phyloP scores from a whole-genome alignment of 2,329 filamentous ascomycete genomes.

The Raffaelea ambrosiae region DNA sequence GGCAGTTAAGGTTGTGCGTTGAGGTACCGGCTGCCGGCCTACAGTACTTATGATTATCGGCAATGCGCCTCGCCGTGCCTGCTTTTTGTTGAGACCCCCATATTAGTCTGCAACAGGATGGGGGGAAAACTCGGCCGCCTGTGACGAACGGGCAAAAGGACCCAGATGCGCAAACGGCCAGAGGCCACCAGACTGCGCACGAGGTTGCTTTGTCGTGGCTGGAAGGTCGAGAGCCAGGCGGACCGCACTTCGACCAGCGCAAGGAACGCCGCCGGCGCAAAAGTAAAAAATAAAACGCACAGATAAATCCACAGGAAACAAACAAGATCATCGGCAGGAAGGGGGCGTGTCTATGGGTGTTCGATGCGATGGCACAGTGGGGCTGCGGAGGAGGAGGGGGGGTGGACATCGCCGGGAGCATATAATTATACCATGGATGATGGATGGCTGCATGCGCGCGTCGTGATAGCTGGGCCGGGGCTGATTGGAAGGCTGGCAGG shows the following conservation, averaged over 20 bases:
- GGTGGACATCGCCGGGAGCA: neutral
- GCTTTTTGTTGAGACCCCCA: no score
- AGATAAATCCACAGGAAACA: no score
- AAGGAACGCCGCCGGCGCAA: no score
- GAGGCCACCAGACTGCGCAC: neutral
- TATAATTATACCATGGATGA: no score
- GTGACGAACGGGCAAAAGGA: neutral
- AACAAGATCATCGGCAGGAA: neutral
- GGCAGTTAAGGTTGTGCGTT: no score
- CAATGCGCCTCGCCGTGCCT: no score
- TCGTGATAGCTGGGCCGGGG: slow-evolving; percentile 9
- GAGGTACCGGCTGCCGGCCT: no score
- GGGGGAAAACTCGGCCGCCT: neutral
- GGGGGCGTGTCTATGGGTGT: no score
- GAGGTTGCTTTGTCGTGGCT: neutral
- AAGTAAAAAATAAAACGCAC: no score
- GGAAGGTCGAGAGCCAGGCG: neutral
- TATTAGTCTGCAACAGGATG: neutral
- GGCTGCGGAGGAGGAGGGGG: neutral
- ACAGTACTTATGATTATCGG: no score
- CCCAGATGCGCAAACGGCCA: neutral
- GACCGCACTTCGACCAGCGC: neutral
- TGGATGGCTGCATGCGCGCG: neutral
- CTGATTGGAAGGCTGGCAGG: slow-evolving; percentile 11
- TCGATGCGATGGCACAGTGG: neutral